Evolutionary conservation across 2,329 filamentous ascomycete species (phyloP).

Genomic region (Fusarium floridanum): DNA sequence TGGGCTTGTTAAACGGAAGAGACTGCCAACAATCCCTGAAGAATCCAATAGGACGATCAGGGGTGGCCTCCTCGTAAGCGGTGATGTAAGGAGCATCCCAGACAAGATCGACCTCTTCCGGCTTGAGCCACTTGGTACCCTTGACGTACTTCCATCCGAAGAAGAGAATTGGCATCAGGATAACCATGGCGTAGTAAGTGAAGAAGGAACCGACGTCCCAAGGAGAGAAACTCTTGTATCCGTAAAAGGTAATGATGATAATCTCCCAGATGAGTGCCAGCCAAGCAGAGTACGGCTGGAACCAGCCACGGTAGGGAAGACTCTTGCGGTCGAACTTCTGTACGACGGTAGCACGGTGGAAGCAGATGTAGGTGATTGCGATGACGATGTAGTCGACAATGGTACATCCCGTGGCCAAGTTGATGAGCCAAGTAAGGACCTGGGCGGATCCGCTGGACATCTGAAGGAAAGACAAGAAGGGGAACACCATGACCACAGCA

Average conservation of each 20-base stretch:
- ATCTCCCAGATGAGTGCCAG: background rate
- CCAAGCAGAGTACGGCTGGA: background rate
- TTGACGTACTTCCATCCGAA: background rate
- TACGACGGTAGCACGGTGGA: background rate
- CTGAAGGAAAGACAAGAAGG: background rate
- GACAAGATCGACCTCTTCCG: background rate
- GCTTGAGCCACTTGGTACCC: background rate
- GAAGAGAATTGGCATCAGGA: background rate
- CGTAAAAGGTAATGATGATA: background rate
- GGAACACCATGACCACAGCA: background rate
- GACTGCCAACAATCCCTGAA: background rate
- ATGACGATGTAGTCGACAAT: background rate
- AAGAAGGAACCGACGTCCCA: background rate
- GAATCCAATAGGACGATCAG: background rate
- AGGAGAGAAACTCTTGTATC: background rate
- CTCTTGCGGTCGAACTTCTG: background rate
- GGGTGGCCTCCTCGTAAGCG: background rate
- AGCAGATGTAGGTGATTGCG: conserved; percentile 1
- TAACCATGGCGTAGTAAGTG: background rate
- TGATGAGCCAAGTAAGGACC: background rate
- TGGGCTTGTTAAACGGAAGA: background rate
- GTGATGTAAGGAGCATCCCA: background rate
- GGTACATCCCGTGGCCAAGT: background rate
- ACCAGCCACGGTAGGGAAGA: background rate
- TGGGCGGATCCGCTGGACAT: background rate